Evolutionary conservation across 108 stramenopile genomes (phyloP).

Genomic region (Pelagomonas calceolata): DNA sequence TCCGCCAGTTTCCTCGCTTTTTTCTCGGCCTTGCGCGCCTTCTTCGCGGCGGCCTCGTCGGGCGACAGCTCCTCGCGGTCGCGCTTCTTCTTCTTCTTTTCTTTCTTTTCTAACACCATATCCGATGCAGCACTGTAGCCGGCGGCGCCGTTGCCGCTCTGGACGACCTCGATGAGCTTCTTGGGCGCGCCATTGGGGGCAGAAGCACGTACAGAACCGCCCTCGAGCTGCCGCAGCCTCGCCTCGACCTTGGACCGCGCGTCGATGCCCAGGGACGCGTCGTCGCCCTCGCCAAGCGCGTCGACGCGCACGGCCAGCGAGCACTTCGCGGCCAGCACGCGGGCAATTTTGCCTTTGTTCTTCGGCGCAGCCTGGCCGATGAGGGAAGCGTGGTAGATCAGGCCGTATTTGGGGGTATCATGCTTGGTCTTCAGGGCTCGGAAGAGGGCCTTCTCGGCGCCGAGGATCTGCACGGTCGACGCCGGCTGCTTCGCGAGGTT

Average conservation of each 20-base stretch:
- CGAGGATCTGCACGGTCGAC: slow-evolving; percentile 98
- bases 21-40: slow-evolving; percentile 40
- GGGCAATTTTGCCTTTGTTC: slow-evolving; percentile 97
- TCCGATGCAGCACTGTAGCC: slow-evolving; percentile 76
- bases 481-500: slow-evolving; percentile 99
- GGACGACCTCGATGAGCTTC: slow-evolving; percentile 57
- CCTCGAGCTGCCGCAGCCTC: slow-evolving; percentile 87
- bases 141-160: slow-evolving; percentile 50
- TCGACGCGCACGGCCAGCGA: slow-evolving; percentile 94
- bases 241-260: slow-evolving; percentile 95
- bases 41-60: slow-evolving; percentile 36
- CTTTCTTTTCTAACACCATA: slow-evolving; percentile 63
- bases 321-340: slow-evolving; percentile 97
- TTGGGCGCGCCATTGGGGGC: slow-evolving; percentile 41
- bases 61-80: slow-evolving; percentile 31
- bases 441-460: slow-evolving; percentile 99
- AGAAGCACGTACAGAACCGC: slow-evolving; percentile 52
- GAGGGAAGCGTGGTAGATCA: slow-evolving; percentile 98
- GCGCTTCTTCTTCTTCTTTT: slow-evolving; percentile 54
- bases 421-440: slow-evolving; percentile 99
- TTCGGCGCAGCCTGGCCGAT: slow-evolving; percentile 97
- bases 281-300: slow-evolving; percentile 83
- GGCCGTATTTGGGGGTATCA: slow-evolving; percentile 99
- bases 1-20: slow-evolving; percentile 34
- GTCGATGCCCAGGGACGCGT: slow-evolving; percentile 88